Conservation (phyloP, 2,329 filamentous ascomycete genomes). For the Incumbomyces lentus region DNA sequence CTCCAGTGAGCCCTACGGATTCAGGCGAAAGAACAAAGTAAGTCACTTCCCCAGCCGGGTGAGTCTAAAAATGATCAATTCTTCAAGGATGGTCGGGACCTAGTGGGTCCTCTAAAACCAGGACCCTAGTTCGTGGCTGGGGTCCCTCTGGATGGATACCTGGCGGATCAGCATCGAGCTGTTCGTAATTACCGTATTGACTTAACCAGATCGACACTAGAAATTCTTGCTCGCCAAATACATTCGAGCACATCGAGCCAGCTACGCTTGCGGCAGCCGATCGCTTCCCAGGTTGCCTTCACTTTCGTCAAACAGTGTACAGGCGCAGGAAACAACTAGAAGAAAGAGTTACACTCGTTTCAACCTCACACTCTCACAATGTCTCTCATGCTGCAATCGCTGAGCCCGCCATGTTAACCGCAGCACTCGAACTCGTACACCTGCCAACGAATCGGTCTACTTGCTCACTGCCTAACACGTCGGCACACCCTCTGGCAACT, state of each 20-base stretch:
- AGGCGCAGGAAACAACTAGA: no score
- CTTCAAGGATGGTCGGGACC: neutral
- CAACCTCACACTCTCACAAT: no score
- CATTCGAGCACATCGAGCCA: neutral
- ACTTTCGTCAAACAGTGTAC: neutral
- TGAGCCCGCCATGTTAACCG: no score
- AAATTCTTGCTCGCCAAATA: conserved; percentile 1
- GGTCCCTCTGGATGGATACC: neutral
- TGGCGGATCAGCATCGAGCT: neutral
- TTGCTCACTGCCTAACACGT: no score
- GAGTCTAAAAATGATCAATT: conserved; percentile 4
- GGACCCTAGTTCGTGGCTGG: conserved; percentile 1
- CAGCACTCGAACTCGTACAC: no score
- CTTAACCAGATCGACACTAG: conserved; percentile 9
- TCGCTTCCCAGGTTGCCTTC: neutral
- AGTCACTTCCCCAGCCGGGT: neutral
- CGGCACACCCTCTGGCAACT: no score
- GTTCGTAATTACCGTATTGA: conserved; percentile 8
- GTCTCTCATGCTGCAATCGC: no score
- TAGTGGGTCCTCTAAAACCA: neutral
- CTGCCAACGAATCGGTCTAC: no score
- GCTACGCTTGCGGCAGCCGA: neutral
- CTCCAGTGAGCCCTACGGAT: no score
- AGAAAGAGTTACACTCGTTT: no score
- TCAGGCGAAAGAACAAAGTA: neutral